These are phyloP conservation scores for Trifolium subterraneum DNA, from an alignment of 306 rosid species.

Conservation along the genomic window DNA sequence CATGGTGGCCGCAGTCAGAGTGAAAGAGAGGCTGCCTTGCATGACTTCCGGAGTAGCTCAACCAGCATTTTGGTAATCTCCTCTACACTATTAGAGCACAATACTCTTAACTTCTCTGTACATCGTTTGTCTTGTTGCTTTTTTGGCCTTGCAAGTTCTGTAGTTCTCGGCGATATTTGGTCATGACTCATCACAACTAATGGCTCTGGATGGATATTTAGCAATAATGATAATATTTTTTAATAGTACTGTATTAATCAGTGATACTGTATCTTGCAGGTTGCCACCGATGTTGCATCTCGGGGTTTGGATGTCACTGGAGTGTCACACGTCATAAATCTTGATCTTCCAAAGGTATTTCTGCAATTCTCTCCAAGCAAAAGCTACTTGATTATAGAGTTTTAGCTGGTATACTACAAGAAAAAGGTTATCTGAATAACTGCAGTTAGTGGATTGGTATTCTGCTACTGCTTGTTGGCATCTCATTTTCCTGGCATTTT, in stretches of 20 bases:
- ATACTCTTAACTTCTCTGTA: not conserved
- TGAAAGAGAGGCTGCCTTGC: slow-evolving; percentile 88
- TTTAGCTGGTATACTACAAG: slow-evolving; percentile 34
- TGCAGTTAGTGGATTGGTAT: slow-evolving; percentile 38
- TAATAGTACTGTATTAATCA: slow-evolving; percentile 25
- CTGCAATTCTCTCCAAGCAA: slow-evolving; percentile 20
- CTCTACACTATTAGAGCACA: slow-evolving; percentile 1
- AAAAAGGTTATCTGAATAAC: slow-evolving; percentile 35
- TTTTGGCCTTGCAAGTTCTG: not conserved
- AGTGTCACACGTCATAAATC: slow-evolving; percentile 85
- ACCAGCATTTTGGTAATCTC: slow-evolving; percentile 75
- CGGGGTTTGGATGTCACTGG: slow-evolving; percentile 95
- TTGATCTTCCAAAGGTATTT: slow-evolving; percentile 93
- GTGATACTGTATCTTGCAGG: slow-evolving; percentile 52
- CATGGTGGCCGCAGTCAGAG: slow-evolving; percentile 89
- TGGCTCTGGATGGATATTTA: slow-evolving; percentile 15
- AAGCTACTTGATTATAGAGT: slow-evolving; percentile 30
- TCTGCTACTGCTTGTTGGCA: slow-evolving; percentile 53
- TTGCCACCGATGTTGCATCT: slow-evolving; percentile 93
- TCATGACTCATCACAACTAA: not conserved
- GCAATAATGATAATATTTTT: slow-evolving; percentile 6
- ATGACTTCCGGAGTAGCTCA: slow-evolving; percentile 73
- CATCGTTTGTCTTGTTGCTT: slow-evolving; percentile 9
- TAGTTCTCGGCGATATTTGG: not conserved
- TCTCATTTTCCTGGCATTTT: slow-evolving; percentile 54